These are phyloP conservation scores for Piloderma croceum DNA, from an alignment of 768 basidiomycete species.

Conservation along the genomic window DNA sequence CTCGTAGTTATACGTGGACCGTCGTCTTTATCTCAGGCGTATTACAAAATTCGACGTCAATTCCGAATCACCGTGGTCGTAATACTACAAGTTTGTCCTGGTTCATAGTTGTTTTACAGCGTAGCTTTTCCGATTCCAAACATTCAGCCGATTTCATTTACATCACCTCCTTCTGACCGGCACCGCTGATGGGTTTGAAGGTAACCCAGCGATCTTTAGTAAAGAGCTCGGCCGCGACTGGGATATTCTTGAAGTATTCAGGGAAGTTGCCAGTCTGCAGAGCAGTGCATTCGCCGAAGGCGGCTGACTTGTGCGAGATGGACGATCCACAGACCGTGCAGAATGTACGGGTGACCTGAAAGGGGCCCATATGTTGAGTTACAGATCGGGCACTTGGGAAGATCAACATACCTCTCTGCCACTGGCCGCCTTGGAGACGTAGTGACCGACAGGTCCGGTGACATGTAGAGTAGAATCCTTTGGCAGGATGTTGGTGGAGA, in stretches of 20 bases:
- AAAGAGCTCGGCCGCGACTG: conserved; percentile 28
- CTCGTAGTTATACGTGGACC: too few species aligned
- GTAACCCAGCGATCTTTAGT: conserved; percentile 31
- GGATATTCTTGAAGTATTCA: conserved; percentile 25
- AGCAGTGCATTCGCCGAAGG: conserved; percentile 31
- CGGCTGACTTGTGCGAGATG: conserved; percentile 29
- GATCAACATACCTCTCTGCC: conserved; percentile 9
- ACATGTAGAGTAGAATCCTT: conserved; percentile 29
- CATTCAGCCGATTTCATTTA: too few species aligned
- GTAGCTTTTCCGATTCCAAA: too few species aligned
- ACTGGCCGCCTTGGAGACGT: conserved; percentile 24
- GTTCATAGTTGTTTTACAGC: too few species aligned
- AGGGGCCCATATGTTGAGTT: neutral
- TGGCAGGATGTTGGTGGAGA: conserved; percentile 34
- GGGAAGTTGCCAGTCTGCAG: conserved; percentile 35
- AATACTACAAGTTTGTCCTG: too few species aligned
- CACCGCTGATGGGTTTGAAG: conserved; percentile 17
- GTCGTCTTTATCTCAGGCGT: too few species aligned
- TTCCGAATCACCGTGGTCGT: too few species aligned
- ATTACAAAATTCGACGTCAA: too few species aligned
- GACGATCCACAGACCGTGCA: conserved; percentile 34
- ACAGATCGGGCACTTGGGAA: neutral
- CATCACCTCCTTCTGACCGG: conserved; percentile 24
- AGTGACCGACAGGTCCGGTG: conserved; percentile 29
- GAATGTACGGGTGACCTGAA: conserved; percentile 32